Evolutionary conservation across 176 grass and related monocot species (phyloP).

Genomic region (Oryza meridionalis): DNA sequence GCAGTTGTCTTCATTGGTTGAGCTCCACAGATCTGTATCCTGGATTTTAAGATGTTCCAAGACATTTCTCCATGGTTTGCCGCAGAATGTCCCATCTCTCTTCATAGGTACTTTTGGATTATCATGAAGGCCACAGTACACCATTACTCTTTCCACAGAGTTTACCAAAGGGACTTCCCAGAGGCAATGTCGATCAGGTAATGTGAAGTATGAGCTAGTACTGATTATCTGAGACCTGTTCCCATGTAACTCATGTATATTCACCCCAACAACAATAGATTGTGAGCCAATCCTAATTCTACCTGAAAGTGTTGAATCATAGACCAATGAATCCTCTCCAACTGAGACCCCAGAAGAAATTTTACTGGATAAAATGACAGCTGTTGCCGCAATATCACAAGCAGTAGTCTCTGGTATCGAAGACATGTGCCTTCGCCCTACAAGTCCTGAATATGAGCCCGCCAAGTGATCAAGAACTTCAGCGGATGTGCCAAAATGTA

Average conservation of each 20-base stretch:
- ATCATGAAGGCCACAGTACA: slow-evolving; percentile 88
- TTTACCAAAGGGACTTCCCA: slow-evolving; percentile 92
- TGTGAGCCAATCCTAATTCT: slow-evolving; percentile 81
- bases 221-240: slow-evolving; percentile 34
- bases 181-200: slow-evolving; percentile 86
- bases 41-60: slow-evolving; percentile 72
- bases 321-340: slow-evolving; percentile 89
- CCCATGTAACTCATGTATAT: slow-evolving; percentile 47
- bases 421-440: slow-evolving; percentile 78
- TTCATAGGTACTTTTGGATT: slow-evolving; percentile 77
- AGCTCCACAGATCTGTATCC: slow-evolving; percentile 74
- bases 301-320: slow-evolving; percentile 83
- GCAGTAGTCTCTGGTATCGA: slow-evolving; percentile 72
- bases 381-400: slow-evolving; percentile 86
- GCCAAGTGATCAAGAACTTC: slow-evolving; percentile 95
- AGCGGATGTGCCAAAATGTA: slow-evolving; percentile 94
- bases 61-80: slow-evolving; percentile 84
- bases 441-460: slow-evolving; percentile 71
- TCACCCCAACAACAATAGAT: slow-evolving; percentile 85
- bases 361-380: slow-evolving; percentile 81
- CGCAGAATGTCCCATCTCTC: slow-evolving; percentile 77
- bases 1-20: slow-evolving; percentile 58
- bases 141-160: slow-evolving; percentile 65
- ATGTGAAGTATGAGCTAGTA: slow-evolving; percentile 49
- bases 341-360: slow-evolving; percentile 74